Conservation (phyloP, 106 monocot species). For the Acorus calamus region DNA sequence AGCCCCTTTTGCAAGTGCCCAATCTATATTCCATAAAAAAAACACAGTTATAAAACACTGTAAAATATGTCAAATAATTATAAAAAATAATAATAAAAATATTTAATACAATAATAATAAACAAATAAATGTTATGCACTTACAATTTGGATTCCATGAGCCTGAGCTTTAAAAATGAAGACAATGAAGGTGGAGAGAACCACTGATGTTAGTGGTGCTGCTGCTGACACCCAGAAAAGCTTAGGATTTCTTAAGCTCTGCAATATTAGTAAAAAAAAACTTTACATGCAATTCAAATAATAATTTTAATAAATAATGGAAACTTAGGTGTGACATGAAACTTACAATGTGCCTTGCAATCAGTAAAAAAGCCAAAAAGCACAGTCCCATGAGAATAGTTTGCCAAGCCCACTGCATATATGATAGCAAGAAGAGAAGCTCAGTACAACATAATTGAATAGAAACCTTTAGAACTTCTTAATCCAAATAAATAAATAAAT, state of each 20-base stretch:
- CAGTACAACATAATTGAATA: not conserved
- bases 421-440: too few species aligned
- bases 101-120: not conserved
- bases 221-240: conserved; percentile 92
- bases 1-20: conserved; percentile 65
- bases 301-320: too few species aligned
- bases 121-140: conserved; percentile 2
- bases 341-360: conserved; percentile 77
- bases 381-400: conserved; percentile 59
- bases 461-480: not conserved
- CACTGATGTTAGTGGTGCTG: conserved; percentile 72
- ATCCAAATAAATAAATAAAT: not conserved
- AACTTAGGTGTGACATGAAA: not conserved
- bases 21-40: conserved; percentile 32
- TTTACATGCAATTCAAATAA: too few species aligned
- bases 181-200: conserved; percentile 67
- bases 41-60: not conserved
- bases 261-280: not conserved
- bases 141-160: conserved; percentile 63
- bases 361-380: conserved; percentile 60
- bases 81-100: not conserved
- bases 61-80: not conserved
- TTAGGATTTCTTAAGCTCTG: conserved; percentile 74
- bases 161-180: conserved; percentile 55
- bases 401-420: conserved; percentile 77